Percentiles rank a stretch among this genome's conserved stretches.
phyloP scores from a whole-genome alignment of 2,329 filamentous ascomycete species.

The Epichloe uncinata region DNA sequence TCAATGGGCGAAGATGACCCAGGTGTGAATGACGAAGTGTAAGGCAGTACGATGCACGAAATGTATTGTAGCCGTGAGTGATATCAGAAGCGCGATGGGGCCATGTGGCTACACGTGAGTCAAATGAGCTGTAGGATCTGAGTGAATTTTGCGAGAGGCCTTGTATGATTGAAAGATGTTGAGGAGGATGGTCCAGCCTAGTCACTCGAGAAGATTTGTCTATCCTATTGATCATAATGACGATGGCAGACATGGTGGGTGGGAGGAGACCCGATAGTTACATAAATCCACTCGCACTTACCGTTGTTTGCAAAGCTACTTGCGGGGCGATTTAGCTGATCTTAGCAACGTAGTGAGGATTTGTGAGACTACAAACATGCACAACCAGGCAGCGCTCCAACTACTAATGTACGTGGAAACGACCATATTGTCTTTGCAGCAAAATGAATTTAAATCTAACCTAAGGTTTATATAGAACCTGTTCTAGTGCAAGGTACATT shows the following conservation, averaged over 20 bases:
- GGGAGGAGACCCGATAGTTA: conserved; percentile 1
- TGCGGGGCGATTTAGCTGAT: not conserved
- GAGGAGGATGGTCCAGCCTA: not conserved
- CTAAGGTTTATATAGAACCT: not conserved
- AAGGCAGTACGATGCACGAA: not conserved
- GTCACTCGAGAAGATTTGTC: not conserved
- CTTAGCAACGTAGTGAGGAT: not conserved
- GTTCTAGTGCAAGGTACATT: not conserved
- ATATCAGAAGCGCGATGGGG: not conserved
- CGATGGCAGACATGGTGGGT: not conserved
- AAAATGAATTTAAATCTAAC: not conserved
- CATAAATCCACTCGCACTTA: not conserved
- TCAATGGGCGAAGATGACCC: not conserved
- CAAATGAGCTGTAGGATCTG: not conserved
- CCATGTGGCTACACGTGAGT: not conserved
- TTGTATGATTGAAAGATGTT: not conserved
- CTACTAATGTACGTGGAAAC: not conserved
- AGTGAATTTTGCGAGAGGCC: not conserved
- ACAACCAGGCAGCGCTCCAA: not conserved
- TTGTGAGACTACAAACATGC: not conserved
- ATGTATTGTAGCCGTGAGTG: not conserved
- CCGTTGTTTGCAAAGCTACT: not conserved
- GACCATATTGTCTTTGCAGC: not conserved
- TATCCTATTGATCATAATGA: not conserved
- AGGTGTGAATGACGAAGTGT: not conserved